Evolutionary conservation across 257 asterid species (phyloP).

Genomic region (Primulina huaijiensis): DNA sequence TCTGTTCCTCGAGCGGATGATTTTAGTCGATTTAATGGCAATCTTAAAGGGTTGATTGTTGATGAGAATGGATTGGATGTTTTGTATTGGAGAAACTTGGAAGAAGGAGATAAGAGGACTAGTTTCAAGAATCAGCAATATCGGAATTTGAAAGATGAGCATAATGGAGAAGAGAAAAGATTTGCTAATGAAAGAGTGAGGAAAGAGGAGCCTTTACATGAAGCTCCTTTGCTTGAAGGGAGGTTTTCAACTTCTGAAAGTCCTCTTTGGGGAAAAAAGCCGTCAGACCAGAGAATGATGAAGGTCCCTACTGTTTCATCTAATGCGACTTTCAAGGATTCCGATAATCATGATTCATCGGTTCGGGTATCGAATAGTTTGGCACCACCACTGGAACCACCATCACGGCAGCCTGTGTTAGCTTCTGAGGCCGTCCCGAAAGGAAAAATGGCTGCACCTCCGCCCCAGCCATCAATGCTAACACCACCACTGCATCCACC

Average conservation of each 20-base stretch:
- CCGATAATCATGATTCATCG: slow-evolving; percentile 33
- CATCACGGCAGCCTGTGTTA: background rate
- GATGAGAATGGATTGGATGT: slow-evolving; percentile 95
- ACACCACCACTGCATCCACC: slow-evolving; percentile 11
- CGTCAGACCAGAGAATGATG: slow-evolving; percentile 15
- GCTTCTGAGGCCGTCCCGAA: slow-evolving; percentile 20
- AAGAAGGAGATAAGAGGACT: slow-evolving; percentile 40
- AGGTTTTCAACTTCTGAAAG: slow-evolving; percentile 72
- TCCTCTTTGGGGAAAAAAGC: slow-evolving; percentile 44
- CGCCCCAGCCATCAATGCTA: slow-evolving; percentile 20
- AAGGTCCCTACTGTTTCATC: slow-evolving; percentile 21
- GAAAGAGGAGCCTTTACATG: slow-evolving; percentile 38
- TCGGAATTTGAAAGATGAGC: slow-evolving; percentile 36
- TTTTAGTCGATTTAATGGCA: slow-evolving; percentile 52
- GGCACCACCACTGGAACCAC: slow-evolving; percentile 5
- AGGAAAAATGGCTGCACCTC: slow-evolving; percentile 16
- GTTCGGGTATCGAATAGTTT: slow-evolving; percentile 10
- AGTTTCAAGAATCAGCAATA: slow-evolving; percentile 46
- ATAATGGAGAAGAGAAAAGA: slow-evolving; percentile 51
- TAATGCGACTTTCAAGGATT: slow-evolving; percentile 27
- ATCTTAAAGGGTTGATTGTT: slow-evolving; percentile 74
- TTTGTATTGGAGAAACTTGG: slow-evolving; percentile 70
- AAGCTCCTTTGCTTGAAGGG: slow-evolving; percentile 67
- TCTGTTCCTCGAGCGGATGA: slow-evolving; percentile 19
- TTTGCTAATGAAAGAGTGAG: slow-evolving; percentile 31